Conservation (phyloP, 192 early-diverging fungal species). For the Coemansia sp. region DNA sequence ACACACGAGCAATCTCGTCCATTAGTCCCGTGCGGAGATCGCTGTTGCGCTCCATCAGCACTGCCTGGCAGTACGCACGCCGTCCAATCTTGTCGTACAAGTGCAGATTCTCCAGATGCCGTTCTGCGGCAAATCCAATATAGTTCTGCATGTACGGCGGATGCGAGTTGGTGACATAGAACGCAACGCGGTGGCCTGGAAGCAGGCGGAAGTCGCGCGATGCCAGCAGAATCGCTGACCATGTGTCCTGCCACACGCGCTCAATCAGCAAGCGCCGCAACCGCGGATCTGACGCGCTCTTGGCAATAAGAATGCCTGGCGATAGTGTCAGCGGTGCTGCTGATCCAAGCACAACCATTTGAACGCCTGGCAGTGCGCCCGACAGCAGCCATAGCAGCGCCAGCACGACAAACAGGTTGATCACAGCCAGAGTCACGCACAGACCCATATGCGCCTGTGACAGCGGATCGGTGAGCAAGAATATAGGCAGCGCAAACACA, state of each 20-base stretch:
- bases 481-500: constrained; percentile 57
- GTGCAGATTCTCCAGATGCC: constrained; percentile 66
- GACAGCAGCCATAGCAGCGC: constrained; percentile 40
- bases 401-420: constrained; percentile 47
- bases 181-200: constrained; percentile 54
- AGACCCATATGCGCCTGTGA: constrained; percentile 46
- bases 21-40: constrained; percentile 31
- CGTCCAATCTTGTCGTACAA: constrained; percentile 60
- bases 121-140: constrained; percentile 62
- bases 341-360: constrained; percentile 52
- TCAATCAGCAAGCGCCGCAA: constrained; percentile 56
- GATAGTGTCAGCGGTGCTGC: constrained; percentile 50
- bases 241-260: constrained; percentile 72
- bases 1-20: constrained; percentile 53
- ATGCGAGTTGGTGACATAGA: constrained; percentile 54
- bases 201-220: constrained; percentile 61
- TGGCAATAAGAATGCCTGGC: constrained; percentile 46
- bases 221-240: constrained; percentile 61
- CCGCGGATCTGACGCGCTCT: constrained; percentile 36
- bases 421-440: constrained; percentile 51
- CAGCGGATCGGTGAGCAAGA: constrained; percentile 53
- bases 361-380: constrained; percentile 51
- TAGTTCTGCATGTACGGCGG: constrained; percentile 69
- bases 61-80: constrained; percentile 50
- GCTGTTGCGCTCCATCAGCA: constrained; percentile 38